Base-by-base conservation (phyloP, 768 basidiomycete species). In the Leucogyrophana mollusca region DNA sequence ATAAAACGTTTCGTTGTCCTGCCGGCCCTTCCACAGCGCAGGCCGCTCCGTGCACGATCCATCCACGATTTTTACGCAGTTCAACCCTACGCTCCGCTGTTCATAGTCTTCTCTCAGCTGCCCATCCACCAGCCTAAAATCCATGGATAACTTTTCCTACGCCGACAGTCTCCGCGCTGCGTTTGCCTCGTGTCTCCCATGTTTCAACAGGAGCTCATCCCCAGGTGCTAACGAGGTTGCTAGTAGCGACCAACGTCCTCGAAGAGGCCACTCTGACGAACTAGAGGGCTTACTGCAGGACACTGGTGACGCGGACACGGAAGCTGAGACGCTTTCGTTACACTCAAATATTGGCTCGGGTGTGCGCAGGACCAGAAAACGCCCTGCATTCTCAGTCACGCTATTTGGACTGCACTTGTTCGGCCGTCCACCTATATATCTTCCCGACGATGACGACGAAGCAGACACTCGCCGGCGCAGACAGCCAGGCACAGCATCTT, bases 361-460 rank as follows among this genome's bases (percentile, higher is more conserved):
- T 7, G 56, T 68, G 11, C 56, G 67, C 24, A 69, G 56, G 57
- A 66, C 50, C 50, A 64, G 51, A 63, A 65, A 61, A 54, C 62
- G 52, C 34, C 59, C 47, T 59, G 65, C 42, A 55, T 62, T 42
- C 54, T 60, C 51, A 64, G 78, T 87, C 54, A 77, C 73, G 8
- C 56, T 89, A 7, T 87, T 87, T 48, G 87, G 86, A 5, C 85
- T 68, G 51, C 70, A 82, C 42, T 70, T 87, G 3, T 87, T 89
- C 51, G 87, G 86, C n/a, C 71, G 72, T 17, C 72, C 73, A 6
- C 72, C 80, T 0, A 79, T 87, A 40, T 76, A 79, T 35, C 72
- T 85, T n/a, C 71, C 77, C 0, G 79, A 78, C n/a, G 73, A 74
- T 11, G 82, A 83, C 9, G 74, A 71, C 9, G 70, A 76, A 3